A percentile compares a stretch with the other conserved stretches of the same genome.
These are phyloP conservation scores for Celoporthe dispersa DNA, from an alignment of 2,329 filamentous ascomycete species.

Conservation along the genomic window DNA sequence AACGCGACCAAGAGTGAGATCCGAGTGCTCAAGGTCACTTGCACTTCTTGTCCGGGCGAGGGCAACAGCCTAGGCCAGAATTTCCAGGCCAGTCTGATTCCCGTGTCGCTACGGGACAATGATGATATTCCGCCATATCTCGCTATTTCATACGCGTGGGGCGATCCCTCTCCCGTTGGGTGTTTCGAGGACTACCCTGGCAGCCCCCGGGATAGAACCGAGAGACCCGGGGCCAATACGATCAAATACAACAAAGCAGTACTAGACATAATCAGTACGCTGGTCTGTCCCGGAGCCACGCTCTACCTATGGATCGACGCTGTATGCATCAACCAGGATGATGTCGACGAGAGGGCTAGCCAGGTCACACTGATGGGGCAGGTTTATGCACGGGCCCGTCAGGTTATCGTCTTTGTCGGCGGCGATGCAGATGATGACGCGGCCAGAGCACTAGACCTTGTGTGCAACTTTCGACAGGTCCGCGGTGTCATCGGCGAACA, in stretches of 20 bases:
- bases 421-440: constrained; percentile 19
- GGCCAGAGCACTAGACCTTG: neutral
- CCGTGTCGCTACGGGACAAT: constrained; percentile 16
- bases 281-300: constrained; percentile 1
- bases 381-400: constrained; percentile 14
- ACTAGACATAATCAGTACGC: neutral
- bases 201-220: neutral
- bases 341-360: constrained; percentile 13
- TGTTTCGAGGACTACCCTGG: neutral
- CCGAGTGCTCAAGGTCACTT: neutral
- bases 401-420: constrained; percentile 18
- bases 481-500: neutral
- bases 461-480: neutral
- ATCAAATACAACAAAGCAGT: neutral
- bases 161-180: neutral
- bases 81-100: neutral
- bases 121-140: constrained; percentile 13
- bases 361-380: constrained; percentile 21
- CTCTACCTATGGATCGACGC: constrained; percentile 23
- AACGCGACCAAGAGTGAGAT: neutral
- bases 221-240: neutral
- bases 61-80: neutral
- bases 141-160: constrained; percentile 23
- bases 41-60: neutral
- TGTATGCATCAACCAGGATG: constrained; percentile 23